Evolutionary conservation across 495 filamentous ascomycete genomes (phyloP).

Genomic region (Trichoderma asperelloides): DNA sequence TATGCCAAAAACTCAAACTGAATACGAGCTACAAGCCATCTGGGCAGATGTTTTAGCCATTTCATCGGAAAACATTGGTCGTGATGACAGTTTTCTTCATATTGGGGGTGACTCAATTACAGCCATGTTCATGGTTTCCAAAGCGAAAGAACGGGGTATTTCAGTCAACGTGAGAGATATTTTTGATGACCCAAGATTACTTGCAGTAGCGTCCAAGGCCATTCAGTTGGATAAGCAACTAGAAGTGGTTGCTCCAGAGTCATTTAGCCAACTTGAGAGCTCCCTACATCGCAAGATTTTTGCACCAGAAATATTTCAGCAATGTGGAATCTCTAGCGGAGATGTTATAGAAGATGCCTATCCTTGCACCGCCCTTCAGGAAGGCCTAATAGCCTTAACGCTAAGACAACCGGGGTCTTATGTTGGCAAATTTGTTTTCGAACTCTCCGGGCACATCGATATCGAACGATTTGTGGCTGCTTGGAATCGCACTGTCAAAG

Average conservation of each 20-base stretch:
- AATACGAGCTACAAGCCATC: constrained; percentile 25
- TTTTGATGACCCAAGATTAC: not conserved
- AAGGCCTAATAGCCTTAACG: constrained; percentile 23
- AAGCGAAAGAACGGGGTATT: constrained; percentile 12
- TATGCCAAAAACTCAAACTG: constrained; percentile 8
- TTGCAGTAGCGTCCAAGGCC: not conserved
- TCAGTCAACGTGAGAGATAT: not conserved
- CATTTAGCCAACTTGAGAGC: no score
- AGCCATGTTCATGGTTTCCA: constrained; percentile 20
- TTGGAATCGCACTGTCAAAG: not conserved
- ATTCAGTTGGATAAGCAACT: no score
- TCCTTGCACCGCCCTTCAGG: constrained; percentile 48
- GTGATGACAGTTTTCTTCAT: not conserved
- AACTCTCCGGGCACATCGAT: not conserved
- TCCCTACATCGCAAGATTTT: no score
- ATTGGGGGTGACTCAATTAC: not conserved
- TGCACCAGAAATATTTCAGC: no score
- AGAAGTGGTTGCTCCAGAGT: no score
- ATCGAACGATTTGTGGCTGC: not conserved
- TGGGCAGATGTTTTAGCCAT: constrained; percentile 40
- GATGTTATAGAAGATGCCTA: not conserved
- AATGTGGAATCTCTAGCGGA: no score
- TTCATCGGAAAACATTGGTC: constrained; percentile 21
- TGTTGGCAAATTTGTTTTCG: not conserved
- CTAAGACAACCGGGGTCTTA: not conserved